Base-by-base conservation (phyloP, 805 yeast genomes). In the Ogataea pignaliae region DNA sequence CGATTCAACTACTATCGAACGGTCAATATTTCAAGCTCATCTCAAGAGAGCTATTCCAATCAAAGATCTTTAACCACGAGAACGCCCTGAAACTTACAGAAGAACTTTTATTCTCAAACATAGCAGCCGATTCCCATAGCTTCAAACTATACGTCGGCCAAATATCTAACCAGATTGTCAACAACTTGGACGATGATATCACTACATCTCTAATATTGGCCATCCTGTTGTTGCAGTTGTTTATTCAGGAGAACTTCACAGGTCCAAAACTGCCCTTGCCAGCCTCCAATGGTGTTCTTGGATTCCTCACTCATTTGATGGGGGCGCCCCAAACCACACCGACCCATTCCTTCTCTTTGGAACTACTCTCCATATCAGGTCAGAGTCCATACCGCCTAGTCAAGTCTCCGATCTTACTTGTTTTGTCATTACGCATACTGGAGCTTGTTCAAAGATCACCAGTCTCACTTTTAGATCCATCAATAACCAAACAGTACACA, bases 221-320 rank as follows among this genome's bases (percentile, higher is more conserved):
- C 2, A 71, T 87, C 47, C 72, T 84, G 1, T 64, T 79, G 3
- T 65, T 88, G 21, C 89, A 88, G 57, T 59, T 76, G 1, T 90
- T 85, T 57, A 66, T 85, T 13, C 95, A 88, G 60, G 64, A 75
- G 40, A 90, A 90, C 61, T 87, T 74, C 63, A 87, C 96, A 0
- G 97, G 97, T 9, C 97, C 97, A 5, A 72, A 75, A 21, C 55
- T 79, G 2, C 72, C 73, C 4, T 52, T 68, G 17, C 63, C 61
- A 8, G 17, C 18, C 2, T 7, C 39, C 3, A 42, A 34, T n/a
- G 16, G 14, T 7, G 29, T 30, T 13, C n/a, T 39, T 4, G 56
- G 54, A 18, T 43, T 50, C 31, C 30, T 43, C 1, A 42, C 41
- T 21, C 29, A 10, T 37, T 29, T 37, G 26, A 18, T 14, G 8